phyloP scores from a whole-genome alignment of 345 rosid species.

The Syzygium grande region DNA sequence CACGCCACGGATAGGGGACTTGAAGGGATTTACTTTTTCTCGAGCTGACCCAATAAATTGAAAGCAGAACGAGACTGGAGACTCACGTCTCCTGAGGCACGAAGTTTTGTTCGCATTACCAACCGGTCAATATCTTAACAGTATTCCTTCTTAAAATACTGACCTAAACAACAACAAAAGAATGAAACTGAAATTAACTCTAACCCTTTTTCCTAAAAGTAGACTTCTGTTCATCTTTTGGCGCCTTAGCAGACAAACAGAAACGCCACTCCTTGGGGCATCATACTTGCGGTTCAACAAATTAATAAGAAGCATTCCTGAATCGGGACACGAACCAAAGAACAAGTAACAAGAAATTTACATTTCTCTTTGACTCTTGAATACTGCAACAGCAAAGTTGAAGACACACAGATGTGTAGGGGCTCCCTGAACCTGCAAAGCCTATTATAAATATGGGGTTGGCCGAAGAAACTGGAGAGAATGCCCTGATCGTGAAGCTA shows the following conservation, averaged over 20 bases:
- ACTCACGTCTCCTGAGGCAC: neutral
- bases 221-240: neutral
- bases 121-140: neutral
- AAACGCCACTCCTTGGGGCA: neutral
- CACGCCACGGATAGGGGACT: neutral
- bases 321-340: neutral
- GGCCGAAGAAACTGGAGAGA: neutral
- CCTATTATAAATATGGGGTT: neutral
- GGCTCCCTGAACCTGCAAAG: neutral
- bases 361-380: neutral
- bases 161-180: neutral
- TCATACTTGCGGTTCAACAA: neutral
- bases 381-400: neutral
- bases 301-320: neutral
- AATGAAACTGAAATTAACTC: neutral
- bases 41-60: neutral
- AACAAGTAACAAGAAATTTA: neutral
- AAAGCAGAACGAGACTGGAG: neutral
- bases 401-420: neutral
- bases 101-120: neutral
- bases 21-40: neutral
- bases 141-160: neutral
- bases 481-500: constrained; percentile 1
- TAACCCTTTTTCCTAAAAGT: neutral
- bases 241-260: neutral